A percentile compares a stretch with the other conserved stretches of the same genome.
Evolutionary conservation across 352 stramenopile species (phyloP).

Genomic region (Globisporangium solare): DNA sequence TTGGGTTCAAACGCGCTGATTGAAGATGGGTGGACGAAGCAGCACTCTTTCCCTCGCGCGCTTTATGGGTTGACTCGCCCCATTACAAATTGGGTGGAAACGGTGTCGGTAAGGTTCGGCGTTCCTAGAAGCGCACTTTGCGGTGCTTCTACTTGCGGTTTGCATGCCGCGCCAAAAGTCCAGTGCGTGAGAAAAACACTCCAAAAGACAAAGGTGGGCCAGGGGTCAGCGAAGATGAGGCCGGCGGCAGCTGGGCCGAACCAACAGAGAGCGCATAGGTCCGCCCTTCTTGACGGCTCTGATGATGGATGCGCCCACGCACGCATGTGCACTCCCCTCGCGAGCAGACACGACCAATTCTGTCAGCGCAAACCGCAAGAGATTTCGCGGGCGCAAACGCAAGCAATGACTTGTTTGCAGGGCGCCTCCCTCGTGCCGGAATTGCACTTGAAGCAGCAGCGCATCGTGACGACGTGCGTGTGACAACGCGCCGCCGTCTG

Average conservation of each 20-base stretch:
- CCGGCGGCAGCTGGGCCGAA: neutral
- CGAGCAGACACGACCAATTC: neutral
- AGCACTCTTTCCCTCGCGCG: neutral
- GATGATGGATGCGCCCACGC: constrained; percentile 12
- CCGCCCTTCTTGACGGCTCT: constrained; percentile 5
- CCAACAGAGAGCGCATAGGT: constrained; percentile 1
- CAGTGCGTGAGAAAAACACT: constrained; percentile 12
- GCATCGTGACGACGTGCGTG: neutral
- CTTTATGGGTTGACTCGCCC: constrained; percentile 8
- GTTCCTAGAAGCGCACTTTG: neutral
- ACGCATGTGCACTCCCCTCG: constrained; percentile 2
- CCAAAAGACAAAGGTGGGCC: neutral
- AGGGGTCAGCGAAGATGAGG: neutral
- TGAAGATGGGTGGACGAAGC: constrained; percentile 12
- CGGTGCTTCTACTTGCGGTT: neutral
- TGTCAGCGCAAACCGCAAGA: neutral
- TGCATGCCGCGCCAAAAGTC: constrained; percentile 5
- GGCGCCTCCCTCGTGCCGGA: no score
- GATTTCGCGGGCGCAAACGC: neutral
- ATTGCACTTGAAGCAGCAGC: neutral
- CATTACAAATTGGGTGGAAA: neutral
- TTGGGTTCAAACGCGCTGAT: constrained; percentile 5
- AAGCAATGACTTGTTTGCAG: neutral
- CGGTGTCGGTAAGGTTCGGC: neutral
- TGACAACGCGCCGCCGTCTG: no score